Evolutionary conservation across 345 rosid genomes (phyloP), one percentile per base, ranked within the genome.

Genomic region (Lumnitzera littorea): DNA sequence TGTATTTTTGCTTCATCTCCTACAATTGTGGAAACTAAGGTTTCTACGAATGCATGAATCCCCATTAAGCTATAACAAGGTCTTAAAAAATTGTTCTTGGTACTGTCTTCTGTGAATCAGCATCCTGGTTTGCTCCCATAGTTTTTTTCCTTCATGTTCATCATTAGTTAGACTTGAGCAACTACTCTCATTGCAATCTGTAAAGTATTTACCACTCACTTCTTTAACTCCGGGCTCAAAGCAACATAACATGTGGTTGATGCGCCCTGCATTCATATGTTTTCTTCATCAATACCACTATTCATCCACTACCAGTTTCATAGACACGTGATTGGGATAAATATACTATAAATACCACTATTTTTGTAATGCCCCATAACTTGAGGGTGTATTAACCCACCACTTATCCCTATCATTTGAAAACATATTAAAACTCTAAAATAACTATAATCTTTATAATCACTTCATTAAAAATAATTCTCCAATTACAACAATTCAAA

Each of bases 241-340:
- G 97, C 96, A 24, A 80, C 91, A 55, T 92, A 87, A 73, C 98
- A 92, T 58, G 96, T 89, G 25, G 98, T 92, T 11, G 98, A 75
- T 69, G 98, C 96, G 5, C 98, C 98, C 96, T 88, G 82, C 72
- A 68, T 12, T 48, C 62, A n/a, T 3, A 36, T 27, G 13, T 50
- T 11, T 56, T 58, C 23, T 5, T 16, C 7, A 27, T 43, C 5
- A 29, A 13, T 54, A 46, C 11, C 2, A 31, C 14, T 27, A 15
- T 3, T 53, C 55, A 9, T 25, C 15, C 9, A 41, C 48, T 41
- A 13, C 55, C 16, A 67, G 15, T 53, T 62, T 41, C 20, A 20
- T 20, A 20, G 20, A 20, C 20, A 20, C 20, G 20, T 20, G 20
- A 20, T 20, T 1, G 20, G 20, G 20, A 20, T 20, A 20, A 20